Evolutionary conservation across 2,329 filamentous ascomycete species (phyloP).

Genomic region (Emmonsiellopsis sp.): DNA sequence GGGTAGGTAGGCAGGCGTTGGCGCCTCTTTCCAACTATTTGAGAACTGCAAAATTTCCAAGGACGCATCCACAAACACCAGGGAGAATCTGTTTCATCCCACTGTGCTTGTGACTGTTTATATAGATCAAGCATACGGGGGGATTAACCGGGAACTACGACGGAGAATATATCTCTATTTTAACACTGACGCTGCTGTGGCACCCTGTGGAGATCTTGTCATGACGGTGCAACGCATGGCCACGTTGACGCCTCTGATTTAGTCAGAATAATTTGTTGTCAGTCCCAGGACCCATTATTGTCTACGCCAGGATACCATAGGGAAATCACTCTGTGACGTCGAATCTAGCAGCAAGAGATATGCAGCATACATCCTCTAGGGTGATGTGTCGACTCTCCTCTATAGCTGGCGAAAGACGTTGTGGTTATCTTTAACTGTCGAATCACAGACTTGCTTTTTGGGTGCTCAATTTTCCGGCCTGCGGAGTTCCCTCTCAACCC

Average conservation of each 20-base stretch:
- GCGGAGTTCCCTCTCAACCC: not conserved
- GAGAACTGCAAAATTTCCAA: not conserved
- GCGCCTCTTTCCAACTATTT: not conserved
- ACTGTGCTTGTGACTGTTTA: not conserved
- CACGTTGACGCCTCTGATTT: constrained; percentile 2
- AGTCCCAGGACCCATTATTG: not conserved
- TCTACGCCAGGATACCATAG: not conserved
- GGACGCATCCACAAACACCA: not conserved
- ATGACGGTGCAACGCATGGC: not conserved
- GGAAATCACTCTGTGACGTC: not conserved
- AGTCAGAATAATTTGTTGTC: not conserved
- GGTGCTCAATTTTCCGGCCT: not conserved
- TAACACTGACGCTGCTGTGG: not conserved
- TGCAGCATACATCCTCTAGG: not conserved
- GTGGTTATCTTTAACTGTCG: not conserved
- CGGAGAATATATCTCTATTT: not conserved
- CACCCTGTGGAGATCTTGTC: not conserved
- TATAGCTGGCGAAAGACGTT: not conserved
- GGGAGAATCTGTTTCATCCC: not conserved
- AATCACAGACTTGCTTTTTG: not conserved
- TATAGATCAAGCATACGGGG: not conserved
- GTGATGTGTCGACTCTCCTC: not conserved
- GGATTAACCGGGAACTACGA: not conserved
- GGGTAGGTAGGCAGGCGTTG: not conserved
- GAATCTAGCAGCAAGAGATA: not conserved